These are phyloP conservation scores for Scheffersomyces spartinae DNA, from an alignment of 805 yeast genomes.

Conservation along the genomic window DNA sequence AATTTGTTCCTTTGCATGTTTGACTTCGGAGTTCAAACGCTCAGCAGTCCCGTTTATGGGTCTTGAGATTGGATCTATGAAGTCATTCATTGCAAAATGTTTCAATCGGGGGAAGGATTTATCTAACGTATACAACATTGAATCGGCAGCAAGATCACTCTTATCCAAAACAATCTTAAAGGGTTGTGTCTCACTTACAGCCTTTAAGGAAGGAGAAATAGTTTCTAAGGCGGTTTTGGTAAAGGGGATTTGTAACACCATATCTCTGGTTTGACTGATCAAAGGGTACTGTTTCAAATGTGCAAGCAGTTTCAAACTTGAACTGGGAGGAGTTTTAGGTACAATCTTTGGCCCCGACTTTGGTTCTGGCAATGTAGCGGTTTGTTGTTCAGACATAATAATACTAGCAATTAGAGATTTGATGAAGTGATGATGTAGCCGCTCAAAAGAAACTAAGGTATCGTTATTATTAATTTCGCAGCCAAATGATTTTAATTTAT, in stretches of 20 bases:
- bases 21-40: no score
- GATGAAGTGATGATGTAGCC: no score
- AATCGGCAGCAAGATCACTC: conserved; percentile 15
- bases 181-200: conserved; percentile 13
- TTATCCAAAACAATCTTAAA: conserved; percentile 11
- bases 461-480: no score
- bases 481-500: no score
- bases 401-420: no score
- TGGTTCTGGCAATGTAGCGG: no score
- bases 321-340: no score
- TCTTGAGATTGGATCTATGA: conserved; percentile 16
- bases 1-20: conserved; percentile 1
- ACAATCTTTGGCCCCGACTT: no score
- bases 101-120: conserved; percentile 16
- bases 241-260: conserved; percentile 8
- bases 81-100: conserved; percentile 13
- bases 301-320: conserved; percentile 5
- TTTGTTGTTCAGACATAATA: no score
- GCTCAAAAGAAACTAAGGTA: no score
- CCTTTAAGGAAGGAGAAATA: conserved; percentile 6
- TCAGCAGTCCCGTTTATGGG: conserved; percentile 12
- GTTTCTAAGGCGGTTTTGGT: conserved; percentile 4
- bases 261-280: conserved; percentile 6
- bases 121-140: conserved; percentile 16
- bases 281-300: conserved; percentile 12